phyloP scores from a whole-genome alignment of 2,329 filamentous ascomycete species.

The Cercospora janseana region DNA sequence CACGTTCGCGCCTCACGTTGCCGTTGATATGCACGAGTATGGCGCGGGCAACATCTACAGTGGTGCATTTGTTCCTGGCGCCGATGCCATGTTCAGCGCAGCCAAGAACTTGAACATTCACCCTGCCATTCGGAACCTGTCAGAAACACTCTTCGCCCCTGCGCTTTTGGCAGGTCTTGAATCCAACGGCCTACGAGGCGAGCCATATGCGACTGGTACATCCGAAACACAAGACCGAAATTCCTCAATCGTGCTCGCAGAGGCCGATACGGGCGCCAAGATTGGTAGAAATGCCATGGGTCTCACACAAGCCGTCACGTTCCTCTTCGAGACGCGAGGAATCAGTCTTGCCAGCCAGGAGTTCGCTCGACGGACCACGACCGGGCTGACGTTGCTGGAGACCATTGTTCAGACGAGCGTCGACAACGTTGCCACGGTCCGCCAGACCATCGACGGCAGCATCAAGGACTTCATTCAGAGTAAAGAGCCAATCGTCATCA shows the following conservation, averaged over 20 bases:
- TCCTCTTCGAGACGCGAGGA: slow-evolving; percentile 40
- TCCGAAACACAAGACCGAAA: slow-evolving; percentile 27
- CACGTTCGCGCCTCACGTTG: slow-evolving; percentile 37
- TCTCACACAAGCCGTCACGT: slow-evolving; percentile 38
- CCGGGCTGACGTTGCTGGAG: slow-evolving; percentile 38
- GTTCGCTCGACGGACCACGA: slow-evolving; percentile 37
- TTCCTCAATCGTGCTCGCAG: slow-evolving; percentile 32
- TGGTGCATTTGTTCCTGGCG: slow-evolving; percentile 36
- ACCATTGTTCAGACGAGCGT: slow-evolving; percentile 38
- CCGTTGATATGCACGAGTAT: slow-evolving; percentile 42
- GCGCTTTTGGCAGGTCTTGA: slow-evolving; percentile 35
- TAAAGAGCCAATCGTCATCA: slow-evolving; percentile 36
- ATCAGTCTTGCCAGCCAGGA: slow-evolving; percentile 39
- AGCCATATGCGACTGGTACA: slow-evolving; percentile 36
- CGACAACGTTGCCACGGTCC: slow-evolving; percentile 33
- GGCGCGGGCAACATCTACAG: slow-evolving; percentile 32
- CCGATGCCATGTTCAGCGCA: slow-evolving; percentile 39
- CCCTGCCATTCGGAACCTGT: slow-evolving; percentile 36
- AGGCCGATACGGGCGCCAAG: slow-evolving; percentile 40
- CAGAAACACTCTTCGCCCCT: slow-evolving; percentile 38
- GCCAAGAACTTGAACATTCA: slow-evolving; percentile 42
- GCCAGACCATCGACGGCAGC: slow-evolving; percentile 34
- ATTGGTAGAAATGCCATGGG: slow-evolving; percentile 42
- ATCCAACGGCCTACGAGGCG: slow-evolving; percentile 35
- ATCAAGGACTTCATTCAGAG: slow-evolving; percentile 32